phyloP scores from a whole-genome alignment of 2,329 filamentous ascomycete species.

The Didymella exigua region DNA sequence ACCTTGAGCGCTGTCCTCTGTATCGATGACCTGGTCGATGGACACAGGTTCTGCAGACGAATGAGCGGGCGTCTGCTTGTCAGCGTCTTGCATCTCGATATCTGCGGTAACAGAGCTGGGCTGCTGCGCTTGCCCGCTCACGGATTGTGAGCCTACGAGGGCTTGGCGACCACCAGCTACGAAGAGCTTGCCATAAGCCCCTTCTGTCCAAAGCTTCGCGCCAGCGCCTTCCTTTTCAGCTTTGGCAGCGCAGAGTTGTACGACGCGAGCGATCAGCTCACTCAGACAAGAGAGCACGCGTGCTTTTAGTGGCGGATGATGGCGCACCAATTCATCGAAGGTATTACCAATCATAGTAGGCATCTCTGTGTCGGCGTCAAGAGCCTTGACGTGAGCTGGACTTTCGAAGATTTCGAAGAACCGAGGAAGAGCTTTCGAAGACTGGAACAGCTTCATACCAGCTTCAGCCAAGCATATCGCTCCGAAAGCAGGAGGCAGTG shows the following conservation, averaged over 20 bases:
- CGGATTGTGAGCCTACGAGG: conserved; percentile 51
- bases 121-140: conserved; percentile 26
- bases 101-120: conserved; percentile 43
- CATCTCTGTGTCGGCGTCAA: conserved; percentile 76
- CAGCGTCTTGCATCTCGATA: conserved; percentile 68
- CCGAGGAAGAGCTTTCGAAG: conserved; percentile 79
- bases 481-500: conserved; percentile 85
- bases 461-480: conserved; percentile 90
- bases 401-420: conserved; percentile 98
- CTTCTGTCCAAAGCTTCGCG: conserved; percentile 73
- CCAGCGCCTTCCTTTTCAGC: conserved; percentile 74
- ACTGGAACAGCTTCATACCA: conserved; percentile 85
- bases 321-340: conserved; percentile 92
- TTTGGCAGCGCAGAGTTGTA: conserved; percentile 72
- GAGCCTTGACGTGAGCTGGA: conserved; percentile 80
- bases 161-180: conserved; percentile 62
- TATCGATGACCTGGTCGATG: conserved; percentile 51
- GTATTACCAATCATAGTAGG: conserved; percentile 76
- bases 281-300: conserved; percentile 84
- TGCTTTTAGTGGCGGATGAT: conserved; percentile 83
- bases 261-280: conserved; percentile 84
- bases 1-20: conserved; percentile 57
- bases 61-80: conserved; percentile 18
- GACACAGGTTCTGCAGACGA: conserved; percentile 33
- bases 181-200: conserved; percentile 62